Conservation (phyloP, 306 rosid species). For the Cicer yamashitae region DNA sequence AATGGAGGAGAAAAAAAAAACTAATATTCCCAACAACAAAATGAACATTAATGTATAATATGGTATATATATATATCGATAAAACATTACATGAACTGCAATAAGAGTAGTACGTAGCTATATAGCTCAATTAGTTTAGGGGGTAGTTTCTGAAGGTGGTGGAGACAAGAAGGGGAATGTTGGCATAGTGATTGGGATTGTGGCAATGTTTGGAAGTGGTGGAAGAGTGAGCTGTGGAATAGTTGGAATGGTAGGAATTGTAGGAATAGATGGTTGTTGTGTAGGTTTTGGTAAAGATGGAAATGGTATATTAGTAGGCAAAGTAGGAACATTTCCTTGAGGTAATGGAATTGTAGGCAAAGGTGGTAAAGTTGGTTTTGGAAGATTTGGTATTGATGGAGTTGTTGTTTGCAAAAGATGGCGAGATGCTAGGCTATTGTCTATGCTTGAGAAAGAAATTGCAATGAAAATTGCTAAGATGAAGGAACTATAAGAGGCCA, state of each 20-base stretch:
- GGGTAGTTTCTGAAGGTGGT: conserved; percentile 54
- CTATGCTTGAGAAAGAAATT: conserved; percentile 42
- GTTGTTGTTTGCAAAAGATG: conserved; percentile 38
- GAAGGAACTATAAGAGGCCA: conserved; percentile 45
- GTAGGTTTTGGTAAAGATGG: conserved; percentile 41
- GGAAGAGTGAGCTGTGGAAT: conserved; percentile 31
- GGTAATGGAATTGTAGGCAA: conserved; percentile 41
- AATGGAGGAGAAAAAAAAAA: not conserved
- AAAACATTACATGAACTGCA: not conserved
- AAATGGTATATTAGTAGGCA: conserved; percentile 36
- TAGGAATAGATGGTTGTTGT: conserved; percentile 20
- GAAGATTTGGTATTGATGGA: conserved; percentile 30
- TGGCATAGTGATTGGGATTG: conserved; percentile 29
- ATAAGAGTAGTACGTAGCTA: not conserved
- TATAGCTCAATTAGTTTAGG: conserved; percentile 23
- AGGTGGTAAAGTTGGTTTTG: conserved; percentile 32
- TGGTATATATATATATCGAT: not conserved
- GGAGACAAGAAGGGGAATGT: conserved; percentile 51
- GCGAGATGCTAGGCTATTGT: conserved; percentile 34
- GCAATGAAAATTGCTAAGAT: conserved; percentile 42
- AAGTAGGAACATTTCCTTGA: conserved; percentile 37
- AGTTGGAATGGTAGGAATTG: conserved; percentile 41
- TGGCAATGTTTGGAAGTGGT: conserved; percentile 44
- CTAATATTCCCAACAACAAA: not conserved
- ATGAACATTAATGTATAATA: not conserved